These are phyloP conservation scores for Didymella segeticola DNA, from an alignment of 2,329 filamentous ascomycete genomes.

Conservation along the genomic window DNA sequence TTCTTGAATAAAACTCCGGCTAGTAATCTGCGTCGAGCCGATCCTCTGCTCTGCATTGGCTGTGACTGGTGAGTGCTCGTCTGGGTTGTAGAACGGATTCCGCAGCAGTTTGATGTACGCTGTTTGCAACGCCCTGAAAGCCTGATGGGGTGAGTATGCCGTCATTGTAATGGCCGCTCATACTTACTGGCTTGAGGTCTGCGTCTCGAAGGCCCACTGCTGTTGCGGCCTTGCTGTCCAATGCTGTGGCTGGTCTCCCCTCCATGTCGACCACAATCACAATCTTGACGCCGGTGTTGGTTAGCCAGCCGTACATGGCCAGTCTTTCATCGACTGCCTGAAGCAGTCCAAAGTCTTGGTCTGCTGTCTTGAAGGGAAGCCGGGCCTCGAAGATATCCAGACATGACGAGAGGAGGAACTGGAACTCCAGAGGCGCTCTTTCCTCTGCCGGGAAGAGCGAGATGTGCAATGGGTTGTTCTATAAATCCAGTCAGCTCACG, in stretches of 20 bases:
- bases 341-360: constrained; percentile 88
- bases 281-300: constrained; percentile 92
- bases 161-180: not conserved
- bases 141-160: constrained; percentile 52
- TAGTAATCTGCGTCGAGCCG: constrained; percentile 73
- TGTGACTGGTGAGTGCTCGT: constrained; percentile 73
- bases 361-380: constrained; percentile 72
- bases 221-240: constrained; percentile 46
- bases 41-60: constrained; percentile 54
- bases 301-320: constrained; percentile 94
- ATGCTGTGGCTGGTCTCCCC: constrained; percentile 61
- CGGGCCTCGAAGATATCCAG: constrained; percentile 94
- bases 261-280: constrained; percentile 91
- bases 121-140: constrained; percentile 90
- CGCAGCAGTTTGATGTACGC: constrained; percentile 88
- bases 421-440: constrained; percentile 84
- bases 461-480: constrained; percentile 98
- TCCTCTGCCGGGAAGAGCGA: constrained; percentile 81
- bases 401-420: constrained; percentile 86
- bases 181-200: constrained; percentile 80
- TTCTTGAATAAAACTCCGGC: constrained; percentile 79
- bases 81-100: constrained; percentile 94
- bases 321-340: constrained; percentile 94
- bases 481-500: not conserved
- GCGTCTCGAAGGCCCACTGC: constrained; percentile 77